Evolutionary conservation across 306 rosid species (phyloP).

Genomic region (Rosa lucieae): DNA sequence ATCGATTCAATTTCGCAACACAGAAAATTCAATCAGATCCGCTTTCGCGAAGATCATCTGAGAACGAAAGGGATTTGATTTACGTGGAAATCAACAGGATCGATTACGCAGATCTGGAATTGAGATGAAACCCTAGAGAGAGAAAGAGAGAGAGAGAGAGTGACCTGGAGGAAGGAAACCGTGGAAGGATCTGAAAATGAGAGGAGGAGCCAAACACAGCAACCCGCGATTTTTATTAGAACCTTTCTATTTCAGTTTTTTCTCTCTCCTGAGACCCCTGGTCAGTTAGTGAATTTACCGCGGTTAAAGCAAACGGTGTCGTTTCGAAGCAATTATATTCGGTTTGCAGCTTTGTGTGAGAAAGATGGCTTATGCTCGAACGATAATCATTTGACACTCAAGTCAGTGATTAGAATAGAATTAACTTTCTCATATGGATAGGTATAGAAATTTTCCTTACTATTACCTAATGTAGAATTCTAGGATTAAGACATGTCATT

Average conservation of each 20-base stretch:
- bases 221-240: conserved; percentile 22
- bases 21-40: conserved; percentile 14
- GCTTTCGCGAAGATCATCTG: background rate
- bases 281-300: conserved; percentile 1
- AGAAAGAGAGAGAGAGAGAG: background rate
- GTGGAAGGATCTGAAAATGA: conserved; percentile 18
- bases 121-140: background rate
- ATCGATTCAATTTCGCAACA: background rate
- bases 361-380: too few species aligned
- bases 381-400: too few species aligned
- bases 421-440: too few species aligned
- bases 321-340: background rate
- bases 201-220: conserved; percentile 5
- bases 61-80: background rate
- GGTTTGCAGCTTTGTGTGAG: too few species aligned
- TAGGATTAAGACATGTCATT: too few species aligned
- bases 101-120: conserved; percentile 3
- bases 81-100: conserved; percentile 2
- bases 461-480: too few species aligned
- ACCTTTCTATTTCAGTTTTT: background rate
- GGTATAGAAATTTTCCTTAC: too few species aligned
- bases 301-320: conserved; percentile 23
- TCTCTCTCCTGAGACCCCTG: conserved; percentile 16
- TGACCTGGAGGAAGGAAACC: conserved; percentile 14
- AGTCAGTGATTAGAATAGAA: too few species aligned